A percentile compares a stretch with the other conserved stretches of the same genome.
These are phyloP conservation scores for Leccinellum luteum DNA, from an alignment of 768 basidiomycete species.

Conservation along the genomic window DNA sequence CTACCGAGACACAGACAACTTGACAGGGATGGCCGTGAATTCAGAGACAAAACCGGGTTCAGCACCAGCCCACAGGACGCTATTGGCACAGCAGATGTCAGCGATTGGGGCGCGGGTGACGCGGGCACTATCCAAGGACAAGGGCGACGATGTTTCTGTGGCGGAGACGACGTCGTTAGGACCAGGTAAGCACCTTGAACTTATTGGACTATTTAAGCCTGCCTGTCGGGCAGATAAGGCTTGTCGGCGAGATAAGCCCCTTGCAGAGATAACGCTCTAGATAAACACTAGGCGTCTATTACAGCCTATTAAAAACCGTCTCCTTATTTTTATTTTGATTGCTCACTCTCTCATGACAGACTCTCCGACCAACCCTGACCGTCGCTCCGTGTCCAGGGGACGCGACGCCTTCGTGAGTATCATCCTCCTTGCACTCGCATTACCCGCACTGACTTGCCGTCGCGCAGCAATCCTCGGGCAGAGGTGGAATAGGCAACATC, in stretches of 20 bases:
- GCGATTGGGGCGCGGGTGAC: slow-evolving; percentile 19
- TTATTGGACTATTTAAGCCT: slow-evolving; percentile 1
- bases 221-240: slow-evolving; percentile 15
- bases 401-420: slow-evolving; percentile 55
- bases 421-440: neutral
- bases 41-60: slow-evolving; percentile 3
- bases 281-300: slow-evolving; percentile 14
- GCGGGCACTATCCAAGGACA: slow-evolving; percentile 12
- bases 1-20: neutral
- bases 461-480: slow-evolving; percentile 53
- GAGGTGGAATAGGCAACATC: slow-evolving; percentile 72
- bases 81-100: slow-evolving; percentile 19
- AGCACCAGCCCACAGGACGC: slow-evolving; percentile 7
- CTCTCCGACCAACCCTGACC: slow-evolving; percentile 20
- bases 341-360: slow-evolving; percentile 27
- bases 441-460: neutral
- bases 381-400: slow-evolving; percentile 55
- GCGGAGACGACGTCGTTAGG: slow-evolving; percentile 10
- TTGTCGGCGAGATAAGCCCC: slow-evolving; percentile 15
- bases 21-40: slow-evolving; percentile 3
- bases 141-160: neutral
- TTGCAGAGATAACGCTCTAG: slow-evolving; percentile 14
- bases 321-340: no score
- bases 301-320: neutral
- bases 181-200: slow-evolving; percentile 5